These are phyloP conservation scores for Arachnopeziza araneosa DNA, from an alignment of 2,329 filamentous ascomycete genomes.

Conservation along the genomic window DNA sequence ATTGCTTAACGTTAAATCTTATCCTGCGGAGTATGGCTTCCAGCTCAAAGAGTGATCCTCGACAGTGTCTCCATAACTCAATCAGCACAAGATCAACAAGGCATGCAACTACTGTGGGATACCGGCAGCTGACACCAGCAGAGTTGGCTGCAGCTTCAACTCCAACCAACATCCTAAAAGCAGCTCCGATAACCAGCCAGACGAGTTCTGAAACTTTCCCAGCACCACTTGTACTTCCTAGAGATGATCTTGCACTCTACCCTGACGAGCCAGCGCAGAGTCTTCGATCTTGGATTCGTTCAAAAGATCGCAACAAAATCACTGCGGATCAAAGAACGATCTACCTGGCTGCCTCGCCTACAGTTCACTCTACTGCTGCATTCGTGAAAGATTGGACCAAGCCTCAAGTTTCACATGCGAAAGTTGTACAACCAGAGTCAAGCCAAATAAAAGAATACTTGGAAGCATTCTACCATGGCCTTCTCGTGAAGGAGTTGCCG, in stretches of 20 bases:
- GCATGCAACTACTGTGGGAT: constrained; percentile 6
- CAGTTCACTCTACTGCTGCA: constrained; percentile 3
- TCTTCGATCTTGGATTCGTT: constrained; percentile 18
- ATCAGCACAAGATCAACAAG: background rate
- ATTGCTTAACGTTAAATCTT: background rate
- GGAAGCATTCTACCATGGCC: constrained; percentile 22
- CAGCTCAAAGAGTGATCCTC: background rate
- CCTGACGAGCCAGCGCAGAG: constrained; percentile 19
- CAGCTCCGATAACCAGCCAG: background rate
- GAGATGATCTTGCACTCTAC: constrained; percentile 21
- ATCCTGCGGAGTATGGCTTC: background rate
- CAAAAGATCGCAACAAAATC: constrained; percentile 19
- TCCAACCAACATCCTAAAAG: background rate
- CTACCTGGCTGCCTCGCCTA: constrained; percentile 22
- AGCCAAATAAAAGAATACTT: constrained; percentile 21
- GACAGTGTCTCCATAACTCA: too few species aligned
- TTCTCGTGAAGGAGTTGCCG: constrained; percentile 21
- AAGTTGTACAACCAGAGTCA: constrained; percentile 4
- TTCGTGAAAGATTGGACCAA: constrained; percentile 10
- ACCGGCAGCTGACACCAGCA: constrained; percentile 1
- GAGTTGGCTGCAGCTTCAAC: constrained; percentile 29
- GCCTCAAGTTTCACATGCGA: background rate
- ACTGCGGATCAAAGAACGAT: constrained; percentile 16
- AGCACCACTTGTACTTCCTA: constrained; percentile 20
- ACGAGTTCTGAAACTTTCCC: constrained; percentile 14